Evolutionary conservation across 768 basidiomycete genomes (phyloP).

Genomic region (Leccinum olivaceopallidum): DNA sequence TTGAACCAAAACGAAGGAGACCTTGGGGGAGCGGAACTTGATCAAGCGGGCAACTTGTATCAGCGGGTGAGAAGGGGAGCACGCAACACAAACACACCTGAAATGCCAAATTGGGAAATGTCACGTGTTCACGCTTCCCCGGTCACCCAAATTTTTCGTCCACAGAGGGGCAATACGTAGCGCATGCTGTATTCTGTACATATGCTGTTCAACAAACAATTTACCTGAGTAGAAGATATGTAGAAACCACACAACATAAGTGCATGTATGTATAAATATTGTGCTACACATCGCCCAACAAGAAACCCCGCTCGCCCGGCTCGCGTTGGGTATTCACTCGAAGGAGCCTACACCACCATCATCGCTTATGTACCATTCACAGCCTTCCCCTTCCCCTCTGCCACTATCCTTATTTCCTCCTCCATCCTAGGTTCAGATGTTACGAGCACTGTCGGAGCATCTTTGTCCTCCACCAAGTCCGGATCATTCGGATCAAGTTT

Average conservation of each 20-base stretch:
- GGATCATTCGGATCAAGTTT: neutral
- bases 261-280: neutral
- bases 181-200: too few species aligned
- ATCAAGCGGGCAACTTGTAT: slow-evolving; percentile 34
- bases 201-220: too few species aligned
- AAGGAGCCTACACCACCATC: neutral
- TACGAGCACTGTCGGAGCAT: neutral
- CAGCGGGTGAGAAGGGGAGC: slow-evolving; percentile 31
- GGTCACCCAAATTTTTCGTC: too few species aligned
- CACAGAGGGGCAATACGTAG: neutral
- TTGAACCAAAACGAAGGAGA: slow-evolving; percentile 63
- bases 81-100: neutral
- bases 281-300: neutral
- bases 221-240: too few species aligned
- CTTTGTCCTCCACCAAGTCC: neutral
- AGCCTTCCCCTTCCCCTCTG: neutral
- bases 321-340: neutral
- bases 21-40: slow-evolving; percentile 54
- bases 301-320: neutral
- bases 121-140: slow-evolving; percentile 8
- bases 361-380: neutral
- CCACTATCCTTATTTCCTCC: neutral
- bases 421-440: neutral
- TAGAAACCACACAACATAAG: too few species aligned
- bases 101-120: slow-evolving; percentile 22